These are phyloP conservation scores for Erodium trifolium DNA, from an alignment of 441 rosid species.

Conservation along the genomic window DNA sequence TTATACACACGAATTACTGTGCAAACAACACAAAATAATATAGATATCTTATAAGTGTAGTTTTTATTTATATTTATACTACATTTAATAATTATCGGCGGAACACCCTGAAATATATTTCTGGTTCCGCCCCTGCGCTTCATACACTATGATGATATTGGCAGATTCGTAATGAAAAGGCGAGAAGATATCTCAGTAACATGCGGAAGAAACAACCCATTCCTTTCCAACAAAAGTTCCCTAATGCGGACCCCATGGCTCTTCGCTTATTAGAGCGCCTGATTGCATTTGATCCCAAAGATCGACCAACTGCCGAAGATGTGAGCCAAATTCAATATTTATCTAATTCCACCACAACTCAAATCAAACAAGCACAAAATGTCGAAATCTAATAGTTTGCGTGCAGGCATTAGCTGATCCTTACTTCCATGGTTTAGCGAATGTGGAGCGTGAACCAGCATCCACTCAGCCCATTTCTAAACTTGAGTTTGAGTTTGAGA, in stretches of 20 bases:
- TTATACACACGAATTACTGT: no score
- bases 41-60: no score
- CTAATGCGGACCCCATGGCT: constrained; percentile 76
- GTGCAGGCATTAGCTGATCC: constrained; percentile 86
- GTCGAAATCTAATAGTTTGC: constrained; percentile 2
- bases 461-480: constrained; percentile 83
- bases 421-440: constrained; percentile 71
- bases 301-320: constrained; percentile 91
- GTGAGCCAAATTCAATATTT: constrained; percentile 25
- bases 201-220: constrained; percentile 84
- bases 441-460: constrained; percentile 78
- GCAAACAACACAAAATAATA: no score
- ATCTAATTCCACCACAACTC: not conserved
- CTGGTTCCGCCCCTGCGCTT: not conserved
- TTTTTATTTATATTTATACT: no score
- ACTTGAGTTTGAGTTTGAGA: constrained; percentile 95
- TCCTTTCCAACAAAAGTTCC: constrained; percentile 78
- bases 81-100: no score
- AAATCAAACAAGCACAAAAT: not conserved
- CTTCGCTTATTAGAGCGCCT: constrained; percentile 64
- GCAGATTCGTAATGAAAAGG: constrained; percentile 97
- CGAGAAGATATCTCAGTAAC: constrained; percentile 92
- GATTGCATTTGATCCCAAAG: constrained; percentile 97
- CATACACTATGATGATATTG: constrained; percentile 3
- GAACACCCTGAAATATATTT: no score